Percentiles rank a stretch among this genome's conserved stretches.
phyloP scores from a whole-genome alignment of 371 early-diverging fungal genomes.

The Mucor velutinosus region DNA sequence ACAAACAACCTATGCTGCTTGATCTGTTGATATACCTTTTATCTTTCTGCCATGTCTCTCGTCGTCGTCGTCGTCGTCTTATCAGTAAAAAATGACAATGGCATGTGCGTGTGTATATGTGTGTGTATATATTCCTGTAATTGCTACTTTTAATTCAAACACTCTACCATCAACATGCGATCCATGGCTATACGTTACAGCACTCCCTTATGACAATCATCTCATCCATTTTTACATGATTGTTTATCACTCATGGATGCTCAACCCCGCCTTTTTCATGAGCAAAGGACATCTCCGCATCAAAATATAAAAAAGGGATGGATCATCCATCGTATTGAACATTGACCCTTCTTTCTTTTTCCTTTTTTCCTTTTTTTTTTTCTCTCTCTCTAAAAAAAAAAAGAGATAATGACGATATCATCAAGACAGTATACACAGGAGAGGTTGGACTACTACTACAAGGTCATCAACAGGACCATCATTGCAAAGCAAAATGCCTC shows the following conservation, averaged over 20 bases:
- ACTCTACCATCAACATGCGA: neutral
- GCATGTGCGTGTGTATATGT: neutral
- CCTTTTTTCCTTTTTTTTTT: neutral
- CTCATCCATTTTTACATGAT: neutral
- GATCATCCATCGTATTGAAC: neutral
- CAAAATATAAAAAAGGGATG: neutral
- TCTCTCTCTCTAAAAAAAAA: too few relatives aligned
- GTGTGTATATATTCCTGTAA: neutral
- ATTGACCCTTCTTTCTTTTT: neutral
- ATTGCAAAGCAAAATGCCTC: conserved; percentile 77
- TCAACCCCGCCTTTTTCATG: neutral
- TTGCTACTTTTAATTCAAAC: too few relatives aligned
- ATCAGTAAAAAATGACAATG: neutral
- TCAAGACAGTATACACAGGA: conserved; percentile 23
- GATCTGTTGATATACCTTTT: too few relatives aligned
- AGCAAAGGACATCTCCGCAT: neutral
- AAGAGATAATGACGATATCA: conserved; percentile 11
- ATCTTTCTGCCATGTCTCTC: too few relatives aligned
- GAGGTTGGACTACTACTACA: conserved; percentile 76
- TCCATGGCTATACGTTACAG: neutral
- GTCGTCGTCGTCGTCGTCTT: neutral
- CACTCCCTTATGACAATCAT: neutral
- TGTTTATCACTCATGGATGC: neutral
- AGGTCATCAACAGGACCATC: conserved; percentile 73
- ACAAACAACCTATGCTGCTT: too few relatives aligned